Evolutionary conservation across 2,329 filamentous ascomycete species (phyloP).

Genomic region (Penicillium concentricum): DNA sequence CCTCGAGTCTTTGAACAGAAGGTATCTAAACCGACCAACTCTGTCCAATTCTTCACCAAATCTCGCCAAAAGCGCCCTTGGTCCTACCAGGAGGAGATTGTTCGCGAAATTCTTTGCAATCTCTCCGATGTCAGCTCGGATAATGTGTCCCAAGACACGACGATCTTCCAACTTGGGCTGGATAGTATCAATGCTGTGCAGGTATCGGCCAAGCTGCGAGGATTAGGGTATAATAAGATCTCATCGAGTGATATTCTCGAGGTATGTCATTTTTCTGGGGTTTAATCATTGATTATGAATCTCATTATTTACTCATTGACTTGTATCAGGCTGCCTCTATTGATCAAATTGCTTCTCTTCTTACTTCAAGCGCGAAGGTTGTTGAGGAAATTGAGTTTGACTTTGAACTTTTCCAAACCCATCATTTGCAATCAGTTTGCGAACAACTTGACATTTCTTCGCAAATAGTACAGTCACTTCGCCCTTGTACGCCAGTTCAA

Average conservation of each 20-base stretch:
- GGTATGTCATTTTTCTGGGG: slow-evolving; percentile 23
- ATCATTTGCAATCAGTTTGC: slow-evolving; percentile 38
- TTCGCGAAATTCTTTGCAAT: slow-evolving; percentile 58
- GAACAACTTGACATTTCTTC: slow-evolving; percentile 29
- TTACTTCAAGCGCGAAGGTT: slow-evolving; percentile 39
- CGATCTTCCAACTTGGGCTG: slow-evolving; percentile 83
- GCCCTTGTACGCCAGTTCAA: slow-evolving; percentile 79
- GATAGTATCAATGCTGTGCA: slow-evolving; percentile 88
- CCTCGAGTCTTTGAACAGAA: slow-evolving; percentile 29
- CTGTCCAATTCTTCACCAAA: not conserved
- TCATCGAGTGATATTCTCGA: slow-evolving; percentile 74
- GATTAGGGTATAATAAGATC: slow-evolving; percentile 55
- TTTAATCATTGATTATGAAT: not conserved
- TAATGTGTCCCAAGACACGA: slow-evolving; percentile 60
- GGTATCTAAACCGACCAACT: slow-evolving; percentile 1
- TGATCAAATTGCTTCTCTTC: slow-evolving; percentile 31
- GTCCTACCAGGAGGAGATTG: slow-evolving; percentile 51
- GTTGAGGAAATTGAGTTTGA: slow-evolving; percentile 39
- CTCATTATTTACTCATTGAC: slow-evolving; percentile 12
- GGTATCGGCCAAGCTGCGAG: slow-evolving; percentile 66
- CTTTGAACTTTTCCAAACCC: slow-evolving; percentile 52
- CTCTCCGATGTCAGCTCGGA: slow-evolving; percentile 55
- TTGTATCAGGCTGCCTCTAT: slow-evolving; percentile 36
- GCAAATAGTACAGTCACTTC: slow-evolving; percentile 54
- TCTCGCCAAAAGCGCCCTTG: slow-evolving; percentile 38